These are phyloP conservation scores for Cruciata laevipes DNA, from an alignment of 257 asterid species.

Conservation along the genomic window DNA sequence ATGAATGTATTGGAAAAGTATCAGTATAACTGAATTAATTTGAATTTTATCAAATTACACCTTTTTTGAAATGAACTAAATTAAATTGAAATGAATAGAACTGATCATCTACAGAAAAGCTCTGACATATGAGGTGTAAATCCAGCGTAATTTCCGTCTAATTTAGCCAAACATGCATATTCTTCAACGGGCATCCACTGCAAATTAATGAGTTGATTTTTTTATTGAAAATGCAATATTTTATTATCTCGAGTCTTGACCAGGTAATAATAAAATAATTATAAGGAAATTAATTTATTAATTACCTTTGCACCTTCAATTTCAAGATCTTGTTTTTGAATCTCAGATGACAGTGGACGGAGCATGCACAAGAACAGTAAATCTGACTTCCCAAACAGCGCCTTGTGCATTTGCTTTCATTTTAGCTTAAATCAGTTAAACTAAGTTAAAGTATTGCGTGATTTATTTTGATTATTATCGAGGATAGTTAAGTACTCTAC, in stretches of 20 bases:
- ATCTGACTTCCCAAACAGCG: slow-evolving; percentile 55
- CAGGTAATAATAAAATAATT: not conserved
- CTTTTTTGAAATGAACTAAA: too few relatives aligned
- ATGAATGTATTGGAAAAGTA: too few relatives aligned
- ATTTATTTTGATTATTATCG: too few relatives aligned
- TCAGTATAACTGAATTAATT: too few relatives aligned
- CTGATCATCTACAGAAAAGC: too few relatives aligned
- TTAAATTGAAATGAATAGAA: too few relatives aligned
- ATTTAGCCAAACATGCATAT: slow-evolving; percentile 50
- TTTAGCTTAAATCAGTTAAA: too few relatives aligned
- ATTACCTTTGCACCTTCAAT: slow-evolving; percentile 70
- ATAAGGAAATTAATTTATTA: not conserved
- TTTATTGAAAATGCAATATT: too few relatives aligned
- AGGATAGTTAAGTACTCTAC: too few relatives aligned
- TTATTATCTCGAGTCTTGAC: not conserved
- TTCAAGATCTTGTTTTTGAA: slow-evolving; percentile 61
- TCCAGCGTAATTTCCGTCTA: slow-evolving; percentile 41
- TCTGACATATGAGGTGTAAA: slow-evolving; percentile 44
- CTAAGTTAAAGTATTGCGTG: too few relatives aligned
- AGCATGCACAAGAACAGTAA: slow-evolving; percentile 53
- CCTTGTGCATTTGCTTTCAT: slow-evolving; percentile 52
- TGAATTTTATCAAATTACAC: too few relatives aligned
- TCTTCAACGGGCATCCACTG: slow-evolving; percentile 80
- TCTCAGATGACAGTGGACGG: slow-evolving; percentile 52
- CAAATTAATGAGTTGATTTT: not conserved